Evolutionary conservation across 345 rosid species (phyloP).

Genomic region (Boechera stricta): DNA sequence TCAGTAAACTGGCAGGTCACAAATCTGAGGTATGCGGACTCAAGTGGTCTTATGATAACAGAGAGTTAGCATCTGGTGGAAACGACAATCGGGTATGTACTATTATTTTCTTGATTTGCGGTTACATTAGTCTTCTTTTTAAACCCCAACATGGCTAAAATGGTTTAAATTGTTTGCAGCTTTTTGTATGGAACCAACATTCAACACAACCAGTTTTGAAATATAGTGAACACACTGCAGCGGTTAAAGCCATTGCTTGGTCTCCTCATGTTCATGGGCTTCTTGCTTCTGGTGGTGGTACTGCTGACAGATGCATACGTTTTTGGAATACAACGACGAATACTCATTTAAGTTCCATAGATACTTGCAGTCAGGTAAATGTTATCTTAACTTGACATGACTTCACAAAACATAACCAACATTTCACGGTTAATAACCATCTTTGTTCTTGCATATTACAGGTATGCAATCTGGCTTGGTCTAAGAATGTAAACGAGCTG

Average conservation of each 20-base stretch:
- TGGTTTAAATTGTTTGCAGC: conserved; percentile 56
- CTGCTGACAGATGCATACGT: conserved; percentile 94
- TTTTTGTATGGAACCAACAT: conserved; percentile 98
- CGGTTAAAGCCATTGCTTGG: conserved; percentile 99
- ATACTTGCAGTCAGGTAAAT: conserved; percentile 93
- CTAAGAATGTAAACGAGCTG: conserved; percentile 93
- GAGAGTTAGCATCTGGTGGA: conserved; percentile 97
- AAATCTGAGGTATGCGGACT: conserved; percentile 98
- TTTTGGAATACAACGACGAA: conserved; percentile 98
- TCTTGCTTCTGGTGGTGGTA: conserved; percentile 99
- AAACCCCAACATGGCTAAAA: background rate
- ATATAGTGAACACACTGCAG: conserved; percentile 94
- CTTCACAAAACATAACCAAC: background rate
- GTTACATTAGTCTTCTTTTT: conserved; percentile 25
- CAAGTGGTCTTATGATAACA: conserved; percentile 97
- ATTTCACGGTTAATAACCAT: background rate
- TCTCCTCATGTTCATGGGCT: conserved; percentile 99
- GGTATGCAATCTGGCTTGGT: conserved; percentile 99
- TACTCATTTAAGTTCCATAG: conserved; percentile 88
- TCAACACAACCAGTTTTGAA: conserved; percentile 88
- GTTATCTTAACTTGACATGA: conserved; percentile 29
- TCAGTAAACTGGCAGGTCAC: conserved; percentile 91
- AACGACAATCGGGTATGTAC: conserved; percentile 84
- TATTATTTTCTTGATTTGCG: conserved; percentile 16
- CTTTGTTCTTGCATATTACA: conserved; percentile 41